Percentiles rank a stretch among this genome's conserved stretches.
phyloP scores from a whole-genome alignment of 768 basidiomycete genomes.

The Boletus sp. region DNA sequence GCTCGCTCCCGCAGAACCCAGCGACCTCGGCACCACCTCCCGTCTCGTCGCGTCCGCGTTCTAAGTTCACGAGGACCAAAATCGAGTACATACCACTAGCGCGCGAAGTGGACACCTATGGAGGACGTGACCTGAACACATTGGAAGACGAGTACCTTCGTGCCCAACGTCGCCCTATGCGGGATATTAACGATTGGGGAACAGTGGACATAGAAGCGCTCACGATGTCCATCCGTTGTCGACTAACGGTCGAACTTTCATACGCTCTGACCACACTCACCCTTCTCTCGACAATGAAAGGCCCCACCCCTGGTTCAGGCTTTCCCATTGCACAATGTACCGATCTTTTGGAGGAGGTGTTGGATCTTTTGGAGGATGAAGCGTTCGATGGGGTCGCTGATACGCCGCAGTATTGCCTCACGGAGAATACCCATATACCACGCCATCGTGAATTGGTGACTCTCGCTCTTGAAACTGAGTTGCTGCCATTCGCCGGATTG shows the following conservation, averaged over 20 bases:
- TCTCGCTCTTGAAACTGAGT: constrained; percentile 54
- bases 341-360: constrained; percentile 81
- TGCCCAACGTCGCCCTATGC: constrained; percentile 53
- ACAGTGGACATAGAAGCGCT: constrained; percentile 89
- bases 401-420: constrained; percentile 24
- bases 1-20: constrained; percentile 16
- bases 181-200: constrained; percentile 84
- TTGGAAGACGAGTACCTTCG: constrained; percentile 62
- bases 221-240: constrained; percentile 87
- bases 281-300: constrained; percentile 75
- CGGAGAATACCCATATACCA: constrained; percentile 39
- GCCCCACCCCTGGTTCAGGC: constrained; percentile 51
- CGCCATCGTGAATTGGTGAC: constrained; percentile 69
- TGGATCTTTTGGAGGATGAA: constrained; percentile 83
- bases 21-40: constrained; percentile 32
- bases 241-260: constrained; percentile 79
- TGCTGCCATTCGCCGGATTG: constrained; percentile 59
- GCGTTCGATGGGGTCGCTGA: constrained; percentile 59
- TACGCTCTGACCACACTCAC: constrained; percentile 89
- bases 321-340: constrained; percentile 75
- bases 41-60: constrained; percentile 38
- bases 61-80: constrained; percentile 66
- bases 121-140: constrained; percentile 74
- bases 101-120: constrained; percentile 71
- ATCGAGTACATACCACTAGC: constrained; percentile 86